phyloP scores from a whole-genome alignment of 2,329 filamentous ascomycete genomes.

The Penicillium sp. region DNA sequence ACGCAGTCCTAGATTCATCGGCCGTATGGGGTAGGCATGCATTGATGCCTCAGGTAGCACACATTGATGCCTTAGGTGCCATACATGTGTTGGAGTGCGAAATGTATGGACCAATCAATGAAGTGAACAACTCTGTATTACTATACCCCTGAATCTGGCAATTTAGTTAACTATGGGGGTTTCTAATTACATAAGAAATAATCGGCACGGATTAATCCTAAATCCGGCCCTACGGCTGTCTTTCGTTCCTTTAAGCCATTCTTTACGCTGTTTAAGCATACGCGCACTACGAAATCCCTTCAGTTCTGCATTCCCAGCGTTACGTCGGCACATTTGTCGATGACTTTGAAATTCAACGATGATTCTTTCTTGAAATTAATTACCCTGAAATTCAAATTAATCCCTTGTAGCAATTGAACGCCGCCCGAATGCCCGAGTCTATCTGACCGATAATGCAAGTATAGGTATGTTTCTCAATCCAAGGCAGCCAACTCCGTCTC shows the following conservation, averaged over 20 bases:
- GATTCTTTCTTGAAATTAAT: constrained; percentile 1
- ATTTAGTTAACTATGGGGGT: too few species aligned
- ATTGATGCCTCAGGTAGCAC: too few species aligned
- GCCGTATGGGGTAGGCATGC: too few species aligned
- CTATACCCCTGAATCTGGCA: too few species aligned
- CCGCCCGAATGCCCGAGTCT: constrained; percentile 2
- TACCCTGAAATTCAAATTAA: not conserved
- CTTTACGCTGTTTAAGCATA: constrained; percentile 11
- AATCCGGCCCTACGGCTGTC: too few species aligned
- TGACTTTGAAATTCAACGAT: constrained; percentile 6
- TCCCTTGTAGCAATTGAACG: not conserved
- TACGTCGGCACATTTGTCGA: constrained; percentile 7
- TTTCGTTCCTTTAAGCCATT: not conserved
- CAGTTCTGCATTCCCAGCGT: constrained; percentile 14
- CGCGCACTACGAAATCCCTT: constrained; percentile 6
- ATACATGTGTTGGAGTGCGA: too few species aligned
- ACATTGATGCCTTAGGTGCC: too few species aligned
- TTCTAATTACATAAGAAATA: too few species aligned
- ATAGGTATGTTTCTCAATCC: not conserved
- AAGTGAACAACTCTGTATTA: too few species aligned
- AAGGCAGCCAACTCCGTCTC: constrained; percentile 29
- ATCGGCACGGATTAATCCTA: too few species aligned
- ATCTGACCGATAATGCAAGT: constrained; percentile 4
- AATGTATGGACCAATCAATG: too few species aligned
- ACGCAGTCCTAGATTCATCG: too few species aligned